Evolutionary conservation across 352 stramenopile species (phyloP), one percentile per base, ranked within the genome.

Genomic region (Globisporangium camurandrum): DNA sequence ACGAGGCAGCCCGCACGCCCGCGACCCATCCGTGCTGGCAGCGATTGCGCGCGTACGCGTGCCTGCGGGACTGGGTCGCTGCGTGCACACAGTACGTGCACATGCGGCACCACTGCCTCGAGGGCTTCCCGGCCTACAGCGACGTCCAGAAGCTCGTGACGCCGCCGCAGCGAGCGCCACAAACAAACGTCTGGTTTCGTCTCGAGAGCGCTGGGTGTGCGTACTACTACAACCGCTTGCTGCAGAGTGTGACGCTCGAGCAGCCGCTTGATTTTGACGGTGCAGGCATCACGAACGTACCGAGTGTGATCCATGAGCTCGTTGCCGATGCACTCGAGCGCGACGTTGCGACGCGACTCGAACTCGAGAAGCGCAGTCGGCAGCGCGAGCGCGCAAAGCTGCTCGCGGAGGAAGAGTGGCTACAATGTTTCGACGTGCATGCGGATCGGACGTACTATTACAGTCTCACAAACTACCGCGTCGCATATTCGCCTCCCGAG

Each of bases 181-280:
- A 77, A 36, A 63, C 64, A 0, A 86, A 86, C 31, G 56, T 84
- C 11, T 88, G 76, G 76, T 88, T 86, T 46, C 66, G 61, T 0
- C 62, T 75, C 12, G 59, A 75, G 39, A 71, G 67, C 0, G 27
- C 82, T 4, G 69, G 71, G 8, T 61, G 82, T 46, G 53, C 64
- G 33, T 84, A 78, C 49, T 88, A 67, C 27, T 88, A 86, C 63
- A 86, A 88, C 40, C 76, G 76, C 0, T 27, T 85, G 46, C 26
- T 66, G 5, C 75, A 85, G 26, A 52, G 54, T 1, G 59, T 81
- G 31, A 59, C 57, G 12, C 55, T 88, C 6, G 58, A 75, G 16
- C 46, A 42, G 26, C 76, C 76, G 0, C 19, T 59, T 0, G 71
- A 85, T 49, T 88, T 86, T 62, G 76, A 88, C 41, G 76, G 74